Conservation (phyloP, 345 rosid genomes). For the Barbarea vulgaris region DNA sequence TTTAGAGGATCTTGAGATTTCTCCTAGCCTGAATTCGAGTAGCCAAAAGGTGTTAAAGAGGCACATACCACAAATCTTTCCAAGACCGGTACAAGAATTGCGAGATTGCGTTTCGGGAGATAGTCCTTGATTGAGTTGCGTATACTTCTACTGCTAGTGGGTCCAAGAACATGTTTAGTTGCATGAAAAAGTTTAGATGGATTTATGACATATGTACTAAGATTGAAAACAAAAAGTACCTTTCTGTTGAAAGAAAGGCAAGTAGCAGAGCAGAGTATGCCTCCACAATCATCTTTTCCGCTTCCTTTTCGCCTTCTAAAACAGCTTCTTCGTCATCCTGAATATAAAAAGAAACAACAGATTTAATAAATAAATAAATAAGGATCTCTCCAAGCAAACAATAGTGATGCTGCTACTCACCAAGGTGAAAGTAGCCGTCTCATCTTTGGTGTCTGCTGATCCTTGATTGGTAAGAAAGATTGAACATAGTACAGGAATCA, state of each 20-base stretch:
- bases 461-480: conserved; percentile 87
- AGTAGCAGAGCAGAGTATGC: conserved; percentile 94
- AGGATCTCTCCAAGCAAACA: conserved; percentile 15
- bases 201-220: not conserved
- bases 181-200: conserved; percentile 13
- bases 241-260: conserved; percentile 96
- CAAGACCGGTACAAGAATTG: conserved; percentile 82
- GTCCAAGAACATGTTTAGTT: conserved; percentile 28
- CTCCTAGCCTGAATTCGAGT: conserved; percentile 6
- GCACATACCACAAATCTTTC: conserved; percentile 96
- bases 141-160: conserved; percentile 61
- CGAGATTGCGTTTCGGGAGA: conserved; percentile 71
- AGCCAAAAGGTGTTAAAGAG: conserved; percentile 27
- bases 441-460: conserved; percentile 70
- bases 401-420: conserved; percentile 53
- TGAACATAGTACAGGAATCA: conserved; percentile 83
- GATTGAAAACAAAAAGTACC: conserved; percentile 47
- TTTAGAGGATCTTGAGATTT: conserved; percentile 5
- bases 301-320: conserved; percentile 94
- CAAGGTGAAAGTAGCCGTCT: conserved; percentile 54
- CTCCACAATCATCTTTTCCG: conserved; percentile 97
- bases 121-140: conserved; percentile 74
- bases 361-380: not conserved
- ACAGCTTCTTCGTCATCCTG: conserved; percentile 80
- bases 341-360: not conserved